Conservation (phyloP, 2,329 filamentous ascomycete genomes). For the Fonsecaea pedrosoi region DNA sequence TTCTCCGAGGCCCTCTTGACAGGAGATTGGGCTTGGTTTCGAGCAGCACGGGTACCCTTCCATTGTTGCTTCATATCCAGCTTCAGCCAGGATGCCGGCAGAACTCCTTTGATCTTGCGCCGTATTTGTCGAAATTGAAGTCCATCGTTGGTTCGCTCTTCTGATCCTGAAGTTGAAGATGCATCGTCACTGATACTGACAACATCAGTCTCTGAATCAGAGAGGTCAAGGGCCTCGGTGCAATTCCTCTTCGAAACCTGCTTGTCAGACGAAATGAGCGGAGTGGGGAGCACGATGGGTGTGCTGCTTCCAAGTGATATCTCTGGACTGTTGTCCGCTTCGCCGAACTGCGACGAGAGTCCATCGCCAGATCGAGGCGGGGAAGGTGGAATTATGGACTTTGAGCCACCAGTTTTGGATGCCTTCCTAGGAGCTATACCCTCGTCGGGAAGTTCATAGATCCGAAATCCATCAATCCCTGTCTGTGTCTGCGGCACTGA, state of each 20-base stretch:
- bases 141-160: conserved; percentile 37
- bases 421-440: not conserved
- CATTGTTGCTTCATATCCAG: conserved; percentile 33
- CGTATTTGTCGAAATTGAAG: conserved; percentile 43
- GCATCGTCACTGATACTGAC: conserved; percentile 30
- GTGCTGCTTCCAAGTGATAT: conserved; percentile 7
- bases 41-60: conserved; percentile 15
- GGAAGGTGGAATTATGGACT: conserved; percentile 44
- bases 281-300: conserved; percentile 34
- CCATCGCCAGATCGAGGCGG: conserved; percentile 49
- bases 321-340: not conserved
- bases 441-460: conserved; percentile 32
- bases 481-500: not conserved
- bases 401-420: not conserved
- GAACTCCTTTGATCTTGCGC: conserved; percentile 55
- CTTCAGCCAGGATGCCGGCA: conserved; percentile 54
- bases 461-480: conserved; percentile 20
- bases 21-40: conserved; percentile 21
- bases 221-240: conserved; percentile 38
- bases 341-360: conserved; percentile 39
- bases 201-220: conserved; percentile 29
- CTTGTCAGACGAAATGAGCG: conserved; percentile 35
- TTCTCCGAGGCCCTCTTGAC: conserved; percentile 27
- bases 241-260: conserved; percentile 25
- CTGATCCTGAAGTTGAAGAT: conserved; percentile 16